Evolutionary conservation across 1,284 basidiomycete species (phyloP).

Genomic region (Veloporphyrellus conicus): DNA sequence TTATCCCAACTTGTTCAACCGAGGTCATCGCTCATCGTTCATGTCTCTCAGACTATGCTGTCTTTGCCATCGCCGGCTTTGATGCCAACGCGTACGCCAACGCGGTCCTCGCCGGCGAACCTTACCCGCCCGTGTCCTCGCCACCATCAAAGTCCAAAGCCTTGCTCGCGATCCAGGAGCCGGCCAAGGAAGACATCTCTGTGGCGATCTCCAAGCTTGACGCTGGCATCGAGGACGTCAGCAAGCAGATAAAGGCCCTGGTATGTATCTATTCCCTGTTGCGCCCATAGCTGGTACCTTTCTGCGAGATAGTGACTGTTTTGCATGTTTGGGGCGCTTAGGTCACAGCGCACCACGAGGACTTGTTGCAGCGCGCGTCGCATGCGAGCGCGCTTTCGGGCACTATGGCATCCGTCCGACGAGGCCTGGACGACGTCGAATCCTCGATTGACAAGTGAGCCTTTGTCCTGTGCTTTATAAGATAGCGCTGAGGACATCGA

Average conservation of each 20-base stretch:
- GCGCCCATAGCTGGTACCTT: no score
- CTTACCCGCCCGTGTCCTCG: conserved; percentile 46
- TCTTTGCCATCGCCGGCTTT: conserved; percentile 67
- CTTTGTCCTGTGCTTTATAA: no score
- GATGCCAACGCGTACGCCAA: conserved; percentile 87
- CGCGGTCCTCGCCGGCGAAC: conserved; percentile 75
- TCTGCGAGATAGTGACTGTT: no score
- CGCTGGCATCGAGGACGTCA: conserved; percentile 82
- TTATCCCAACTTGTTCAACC: background rate
- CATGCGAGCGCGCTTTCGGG: conserved; percentile 61
- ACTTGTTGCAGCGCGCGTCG: conserved; percentile 67
- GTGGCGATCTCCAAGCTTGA: conserved; percentile 81
- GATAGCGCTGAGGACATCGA: background rate
- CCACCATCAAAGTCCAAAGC: conserved; percentile 29
- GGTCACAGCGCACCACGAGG: conserved; percentile 72
- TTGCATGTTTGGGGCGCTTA: no score
- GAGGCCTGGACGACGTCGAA: conserved; percentile 66
- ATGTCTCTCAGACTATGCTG: conserved; percentile 51
- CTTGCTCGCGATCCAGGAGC: conserved; percentile 45
- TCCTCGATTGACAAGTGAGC: conserved; percentile 66
- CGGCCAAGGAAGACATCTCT: conserved; percentile 79
- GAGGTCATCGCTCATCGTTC: background rate
- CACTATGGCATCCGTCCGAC: conserved; percentile 56
- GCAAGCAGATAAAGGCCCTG: conserved; percentile 78
- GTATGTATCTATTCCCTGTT: no score